Percentiles rank a stretch among this genome's conserved stretches.
Evolutionary conservation across 2,329 filamentous ascomycete species (phyloP).

Genomic region (Penicillium sp.): DNA sequence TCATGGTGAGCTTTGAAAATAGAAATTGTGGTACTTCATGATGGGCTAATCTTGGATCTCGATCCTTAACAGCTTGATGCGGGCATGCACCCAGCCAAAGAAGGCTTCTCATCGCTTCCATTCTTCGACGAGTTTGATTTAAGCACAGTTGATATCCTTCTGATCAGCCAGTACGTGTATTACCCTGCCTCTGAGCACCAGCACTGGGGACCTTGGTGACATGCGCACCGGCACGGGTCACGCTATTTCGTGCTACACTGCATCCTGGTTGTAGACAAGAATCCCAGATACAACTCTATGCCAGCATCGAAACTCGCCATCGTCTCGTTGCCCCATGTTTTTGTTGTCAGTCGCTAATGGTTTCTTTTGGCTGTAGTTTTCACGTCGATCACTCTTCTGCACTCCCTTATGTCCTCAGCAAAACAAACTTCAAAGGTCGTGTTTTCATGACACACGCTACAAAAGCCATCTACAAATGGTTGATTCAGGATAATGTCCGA

Average conservation of each 20-base stretch:
- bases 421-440: slow-evolving; percentile 94
- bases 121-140: slow-evolving; percentile 99
- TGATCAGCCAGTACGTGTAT: slow-evolving; percentile 95
- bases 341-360: slow-evolving; percentile 27
- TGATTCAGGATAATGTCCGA: slow-evolving; percentile 94
- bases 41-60: not conserved
- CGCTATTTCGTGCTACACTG: not conserved
- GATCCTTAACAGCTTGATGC: slow-evolving; percentile 73
- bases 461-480: slow-evolving; percentile 99
- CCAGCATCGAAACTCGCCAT: not conserved
- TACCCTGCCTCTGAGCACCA: not conserved
- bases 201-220: not conserved
- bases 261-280: not conserved
- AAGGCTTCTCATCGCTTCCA: slow-evolving; percentile 87
- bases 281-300: not conserved
- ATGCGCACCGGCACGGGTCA: not conserved
- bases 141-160: slow-evolving; percentile 91
- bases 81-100: slow-evolving; percentile 93
- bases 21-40: not conserved
- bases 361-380: slow-evolving; percentile 63
- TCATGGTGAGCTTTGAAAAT: slow-evolving; percentile 71
- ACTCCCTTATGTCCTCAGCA: slow-evolving; percentile 94
- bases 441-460: slow-evolving; percentile 99
- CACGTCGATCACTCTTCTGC: slow-evolving; percentile 98
- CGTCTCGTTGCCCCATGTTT: not conserved